Conservation (phyloP, 345 rosid genomes). For the Citrus reticulata region DNA sequence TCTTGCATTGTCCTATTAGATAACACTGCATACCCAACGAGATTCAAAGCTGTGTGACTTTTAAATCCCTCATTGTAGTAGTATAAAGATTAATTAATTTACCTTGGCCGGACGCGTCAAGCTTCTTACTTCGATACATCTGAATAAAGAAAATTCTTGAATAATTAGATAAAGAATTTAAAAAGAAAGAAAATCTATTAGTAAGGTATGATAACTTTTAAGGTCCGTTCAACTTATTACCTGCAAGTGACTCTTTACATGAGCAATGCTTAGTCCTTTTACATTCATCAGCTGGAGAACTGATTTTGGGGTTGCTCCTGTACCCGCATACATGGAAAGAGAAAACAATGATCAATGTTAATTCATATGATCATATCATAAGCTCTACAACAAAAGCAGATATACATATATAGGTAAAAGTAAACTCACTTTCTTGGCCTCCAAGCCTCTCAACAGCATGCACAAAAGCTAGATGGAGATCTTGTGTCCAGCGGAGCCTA, state of each 20-base stretch:
- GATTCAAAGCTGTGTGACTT: background rate
- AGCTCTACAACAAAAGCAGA: background rate
- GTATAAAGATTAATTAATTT: background rate
- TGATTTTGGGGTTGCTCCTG: constrained; percentile 84
- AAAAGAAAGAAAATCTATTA: too few species aligned
- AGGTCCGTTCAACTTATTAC: constrained; percentile 16
- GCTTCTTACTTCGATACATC: constrained; percentile 92
- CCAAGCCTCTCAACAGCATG: constrained; percentile 80
- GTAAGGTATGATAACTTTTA: too few species aligned
- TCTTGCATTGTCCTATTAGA: constrained; percentile 17
- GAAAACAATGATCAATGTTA: background rate
- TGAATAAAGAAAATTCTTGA: constrained; percentile 14
- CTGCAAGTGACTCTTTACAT: constrained; percentile 94
- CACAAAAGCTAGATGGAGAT: constrained; percentile 70
- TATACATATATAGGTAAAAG: background rate
- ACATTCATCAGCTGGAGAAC: constrained; percentile 89
- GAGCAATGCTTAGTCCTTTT: constrained; percentile 83
- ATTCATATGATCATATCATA: too few species aligned
- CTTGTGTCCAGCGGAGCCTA: constrained; percentile 87
- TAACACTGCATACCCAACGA: constrained; percentile 13
- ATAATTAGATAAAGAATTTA: too few species aligned
- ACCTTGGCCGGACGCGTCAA: constrained; percentile 71
- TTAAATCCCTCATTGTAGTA: too few species aligned
- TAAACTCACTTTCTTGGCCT: constrained; percentile 73
- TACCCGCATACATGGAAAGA: background rate